phyloP scores from a whole-genome alignment of 2,329 filamentous ascomycete genomes.

The Macrophomina phaseolina region DNA sequence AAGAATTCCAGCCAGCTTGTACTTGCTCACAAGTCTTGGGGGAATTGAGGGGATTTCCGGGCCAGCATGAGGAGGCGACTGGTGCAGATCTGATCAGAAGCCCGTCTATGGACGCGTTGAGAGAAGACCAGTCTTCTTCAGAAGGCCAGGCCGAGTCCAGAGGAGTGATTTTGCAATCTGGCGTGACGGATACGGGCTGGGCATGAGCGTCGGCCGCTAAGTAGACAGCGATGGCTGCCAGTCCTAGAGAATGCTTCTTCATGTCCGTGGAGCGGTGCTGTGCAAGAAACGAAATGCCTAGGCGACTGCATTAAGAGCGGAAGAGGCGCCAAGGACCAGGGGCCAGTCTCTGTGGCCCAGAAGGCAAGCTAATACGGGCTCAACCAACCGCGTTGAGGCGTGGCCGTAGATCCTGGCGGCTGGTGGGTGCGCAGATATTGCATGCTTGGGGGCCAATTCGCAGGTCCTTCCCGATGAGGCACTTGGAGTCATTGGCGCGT shows the following conservation, averaged over 20 bases:
- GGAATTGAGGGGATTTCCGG: slow-evolving; percentile 48
- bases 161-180: slow-evolving; percentile 56
- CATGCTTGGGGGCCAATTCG: too few species aligned
- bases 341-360: too few species aligned
- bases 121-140: slow-evolving; percentile 49
- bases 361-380: too few species aligned
- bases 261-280: background rate
- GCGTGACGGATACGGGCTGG: background rate
- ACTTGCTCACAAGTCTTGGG: slow-evolving; percentile 30
- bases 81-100: slow-evolving; percentile 51
- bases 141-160: slow-evolving; percentile 56
- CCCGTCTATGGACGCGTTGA: slow-evolving; percentile 55
- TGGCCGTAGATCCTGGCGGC: too few species aligned
- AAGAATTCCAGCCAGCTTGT: slow-evolving; percentile 39
- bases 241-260: background rate
- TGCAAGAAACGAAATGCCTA: too few species aligned
- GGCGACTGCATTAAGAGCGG: too few species aligned
- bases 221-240: background rate
- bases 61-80: slow-evolving; percentile 50
- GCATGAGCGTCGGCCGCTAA: background rate
- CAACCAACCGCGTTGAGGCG: too few species aligned
- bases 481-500: too few species aligned
- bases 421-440: too few species aligned
- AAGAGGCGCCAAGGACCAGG: too few species aligned
- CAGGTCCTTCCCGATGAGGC: too few species aligned